phyloP scores from a whole-genome alignment of 192 early-diverging fungal genomes.

The Entrophospora sp. region DNA sequence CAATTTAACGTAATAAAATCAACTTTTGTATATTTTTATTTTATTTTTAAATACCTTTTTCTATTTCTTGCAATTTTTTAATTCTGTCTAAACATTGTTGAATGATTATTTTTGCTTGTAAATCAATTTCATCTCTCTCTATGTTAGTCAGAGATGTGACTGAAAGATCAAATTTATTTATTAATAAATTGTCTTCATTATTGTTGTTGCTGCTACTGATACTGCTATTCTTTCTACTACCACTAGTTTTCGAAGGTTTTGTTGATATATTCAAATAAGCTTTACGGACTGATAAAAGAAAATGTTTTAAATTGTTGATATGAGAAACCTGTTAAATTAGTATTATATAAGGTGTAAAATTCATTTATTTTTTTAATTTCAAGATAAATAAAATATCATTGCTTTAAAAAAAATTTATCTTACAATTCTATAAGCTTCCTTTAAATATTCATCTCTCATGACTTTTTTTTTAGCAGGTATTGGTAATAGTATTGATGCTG shows the following conservation, averaged over 20 bases:
- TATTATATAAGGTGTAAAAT: not conserved
- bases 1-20: no score
- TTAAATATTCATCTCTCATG: constrained; percentile 39
- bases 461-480: constrained; percentile 7
- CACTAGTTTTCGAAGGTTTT: constrained; percentile 9
- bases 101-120: constrained; percentile 49
- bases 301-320: constrained; percentile 38
- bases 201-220: constrained; percentile 18
- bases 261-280: constrained; percentile 43
- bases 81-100: constrained; percentile 48
- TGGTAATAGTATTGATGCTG: no score
- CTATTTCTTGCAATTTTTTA: constrained; percentile 44
- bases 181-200: not conserved
- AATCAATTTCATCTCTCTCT: constrained; percentile 62
- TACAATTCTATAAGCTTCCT: constrained; percentile 56
- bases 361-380: not conserved
- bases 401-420: not conserved
- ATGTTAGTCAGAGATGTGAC: constrained; percentile 42
- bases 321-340: constrained; percentile 27
- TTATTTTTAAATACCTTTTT: no score
- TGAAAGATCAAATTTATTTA: not conserved
- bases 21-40: no score
- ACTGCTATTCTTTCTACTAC: no score
- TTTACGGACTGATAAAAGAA: constrained; percentile 41
- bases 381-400: not conserved